A percentile compares a stretch with the other conserved stretches of the same genome.
phyloP scores from a whole-genome alignment of 1,284 basidiomycete species.

The Wallemia hederae region DNA sequence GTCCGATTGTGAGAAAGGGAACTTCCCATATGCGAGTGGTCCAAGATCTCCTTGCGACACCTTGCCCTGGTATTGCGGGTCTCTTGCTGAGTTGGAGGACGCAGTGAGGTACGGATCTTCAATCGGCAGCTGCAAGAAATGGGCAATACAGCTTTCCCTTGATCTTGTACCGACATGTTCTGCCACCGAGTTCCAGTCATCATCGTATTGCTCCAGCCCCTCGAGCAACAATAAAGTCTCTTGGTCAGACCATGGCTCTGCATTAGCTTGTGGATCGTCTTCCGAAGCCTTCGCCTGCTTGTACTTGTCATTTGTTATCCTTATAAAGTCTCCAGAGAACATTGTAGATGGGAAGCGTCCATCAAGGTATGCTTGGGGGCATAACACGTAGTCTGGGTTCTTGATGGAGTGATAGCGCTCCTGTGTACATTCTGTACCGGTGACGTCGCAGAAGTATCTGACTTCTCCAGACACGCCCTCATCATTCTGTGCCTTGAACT shows the following conservation, averaged over 20 bases:
- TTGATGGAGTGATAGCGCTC: constrained; percentile 80
- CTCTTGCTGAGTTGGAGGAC: constrained; percentile 10
- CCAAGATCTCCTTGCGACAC: constrained; percentile 34
- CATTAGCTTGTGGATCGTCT: constrained; percentile 20
- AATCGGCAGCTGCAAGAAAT: constrained; percentile 87
- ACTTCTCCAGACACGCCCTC: constrained; percentile 27
- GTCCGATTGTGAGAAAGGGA: constrained; percentile 80
- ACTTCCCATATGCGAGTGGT: constrained; percentile 39
- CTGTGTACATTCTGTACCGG: constrained; percentile 67
- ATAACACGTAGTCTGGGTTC: constrained; percentile 63
- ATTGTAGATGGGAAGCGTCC: constrained; percentile 86
- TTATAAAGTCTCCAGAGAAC: constrained; percentile 94
- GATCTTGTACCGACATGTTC: constrained; percentile 73
- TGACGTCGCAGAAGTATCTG: constrained; percentile 66
- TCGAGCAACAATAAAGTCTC: constrained; percentile 70
- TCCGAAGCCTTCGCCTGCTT: constrained; percentile 21
- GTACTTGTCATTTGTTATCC: constrained; percentile 31
- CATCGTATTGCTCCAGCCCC: constrained; percentile 90
- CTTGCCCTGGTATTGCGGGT: constrained; percentile 5
- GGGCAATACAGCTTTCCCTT: constrained; percentile 78
- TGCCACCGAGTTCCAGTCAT: constrained; percentile 77
- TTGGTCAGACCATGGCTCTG: constrained; percentile 64
- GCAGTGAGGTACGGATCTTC: constrained; percentile 53
- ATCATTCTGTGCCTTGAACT: constrained; percentile 14
- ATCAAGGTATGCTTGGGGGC: constrained; percentile 63